Conservation (phyloP, 164 flowering plant species). For the Malania oleifera region DNA sequence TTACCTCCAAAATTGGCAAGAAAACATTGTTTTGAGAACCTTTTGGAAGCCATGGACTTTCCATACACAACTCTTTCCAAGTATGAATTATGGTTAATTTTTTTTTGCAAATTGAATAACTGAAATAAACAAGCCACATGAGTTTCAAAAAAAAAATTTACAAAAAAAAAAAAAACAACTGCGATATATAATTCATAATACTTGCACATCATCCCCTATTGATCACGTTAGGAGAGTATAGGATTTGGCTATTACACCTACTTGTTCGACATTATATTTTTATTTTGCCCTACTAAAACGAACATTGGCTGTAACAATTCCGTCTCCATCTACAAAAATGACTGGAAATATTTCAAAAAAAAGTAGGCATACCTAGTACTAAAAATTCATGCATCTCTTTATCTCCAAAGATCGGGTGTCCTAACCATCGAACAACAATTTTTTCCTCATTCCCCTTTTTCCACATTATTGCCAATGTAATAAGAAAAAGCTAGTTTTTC, state of each 20-base stretch:
- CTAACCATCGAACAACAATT: not conserved
- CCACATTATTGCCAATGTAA: not conserved
- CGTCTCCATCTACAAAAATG: not conserved
- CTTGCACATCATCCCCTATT: too few species aligned
- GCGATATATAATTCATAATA: too few species aligned
- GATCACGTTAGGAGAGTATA: too few species aligned
- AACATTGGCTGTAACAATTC: not conserved
- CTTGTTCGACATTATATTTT: not conserved
- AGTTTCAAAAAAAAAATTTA: too few species aligned
- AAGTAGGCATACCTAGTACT: not conserved
- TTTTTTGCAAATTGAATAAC: too few species aligned
- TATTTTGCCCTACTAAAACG: not conserved
- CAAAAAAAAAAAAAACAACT: too few species aligned
- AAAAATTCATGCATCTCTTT: not conserved
- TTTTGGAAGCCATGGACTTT: too few species aligned
- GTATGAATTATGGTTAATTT: too few species aligned
- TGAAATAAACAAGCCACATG: too few species aligned
- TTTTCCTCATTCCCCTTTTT: not conserved
- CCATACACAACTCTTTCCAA: too few species aligned
- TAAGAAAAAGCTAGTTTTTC: not conserved
- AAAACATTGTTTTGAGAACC: too few species aligned
- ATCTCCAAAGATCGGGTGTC: not conserved
- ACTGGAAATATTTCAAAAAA: not conserved
- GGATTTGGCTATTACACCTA: not conserved
- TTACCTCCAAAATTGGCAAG: too few species aligned